Conservation (phyloP, 2,329 filamentous ascomycete genomes). For the Monosporascus sp. region DNA sequence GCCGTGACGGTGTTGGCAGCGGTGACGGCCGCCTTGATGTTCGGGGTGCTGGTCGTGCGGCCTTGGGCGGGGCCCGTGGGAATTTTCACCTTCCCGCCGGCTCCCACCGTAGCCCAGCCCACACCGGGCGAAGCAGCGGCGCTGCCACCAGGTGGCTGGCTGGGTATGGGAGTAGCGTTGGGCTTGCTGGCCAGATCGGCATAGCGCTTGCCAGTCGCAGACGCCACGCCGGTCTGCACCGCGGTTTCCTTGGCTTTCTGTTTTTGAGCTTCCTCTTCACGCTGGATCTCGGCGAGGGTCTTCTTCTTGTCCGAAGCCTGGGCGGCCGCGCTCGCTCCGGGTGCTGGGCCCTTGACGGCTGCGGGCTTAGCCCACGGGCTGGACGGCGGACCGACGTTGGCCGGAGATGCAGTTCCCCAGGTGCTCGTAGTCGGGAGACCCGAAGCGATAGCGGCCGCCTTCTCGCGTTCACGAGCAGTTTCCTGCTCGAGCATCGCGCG, state of each 20-base stretch:
- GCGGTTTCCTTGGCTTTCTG: slow-evolving; percentile 57
- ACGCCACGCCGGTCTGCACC: slow-evolving; percentile 41
- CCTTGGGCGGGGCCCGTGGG: slow-evolving; percentile 53
- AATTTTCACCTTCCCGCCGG: slow-evolving; percentile 83
- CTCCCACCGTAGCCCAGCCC: slow-evolving; percentile 93
- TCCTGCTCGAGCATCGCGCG: slow-evolving; percentile 79
- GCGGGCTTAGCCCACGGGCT: slow-evolving; percentile 65
- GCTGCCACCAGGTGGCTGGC: slow-evolving; percentile 32
- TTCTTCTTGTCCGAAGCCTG: slow-evolving; percentile 59
- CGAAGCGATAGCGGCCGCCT: slow-evolving; percentile 56
- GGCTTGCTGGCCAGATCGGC: slow-evolving; percentile 87
- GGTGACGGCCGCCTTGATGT: slow-evolving; percentile 35
- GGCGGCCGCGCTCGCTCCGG: slow-evolving; percentile 26
- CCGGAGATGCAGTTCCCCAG: slow-evolving; percentile 77
- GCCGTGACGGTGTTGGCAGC: slow-evolving; percentile 25
- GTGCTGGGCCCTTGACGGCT: slow-evolving; percentile 35
- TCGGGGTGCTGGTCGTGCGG: slow-evolving; percentile 39
- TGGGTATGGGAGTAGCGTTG: slow-evolving; percentile 30
- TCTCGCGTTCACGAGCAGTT: slow-evolving; percentile 57
- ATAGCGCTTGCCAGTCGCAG: slow-evolving; percentile 73
- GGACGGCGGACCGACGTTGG: slow-evolving; percentile 45
- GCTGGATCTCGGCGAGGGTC: slow-evolving; percentile 92
- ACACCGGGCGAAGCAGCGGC: slow-evolving; percentile 40
- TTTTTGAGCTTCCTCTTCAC: slow-evolving; percentile 90
- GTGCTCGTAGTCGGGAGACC: slow-evolving; percentile 84